Base-by-base conservation (phyloP, 305 asterid genomes). In the Rubia tinctorum region DNA sequence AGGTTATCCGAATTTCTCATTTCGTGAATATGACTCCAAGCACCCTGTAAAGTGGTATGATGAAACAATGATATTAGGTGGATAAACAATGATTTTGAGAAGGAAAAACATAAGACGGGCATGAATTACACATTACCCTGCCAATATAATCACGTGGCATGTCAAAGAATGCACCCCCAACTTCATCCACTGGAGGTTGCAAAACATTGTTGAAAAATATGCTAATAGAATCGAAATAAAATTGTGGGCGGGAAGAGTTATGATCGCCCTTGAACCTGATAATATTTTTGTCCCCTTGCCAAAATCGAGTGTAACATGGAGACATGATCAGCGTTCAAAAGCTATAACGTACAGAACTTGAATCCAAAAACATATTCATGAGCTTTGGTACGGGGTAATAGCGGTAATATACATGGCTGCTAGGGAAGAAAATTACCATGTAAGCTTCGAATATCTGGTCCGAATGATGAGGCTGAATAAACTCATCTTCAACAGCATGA, bases 221-320 rank as follows among this genome's bases (percentile, higher is more conserved):
- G n/a, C n/a, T n/a, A n/a, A n/a, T n/a, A n/a, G n/a, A n/a, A n/a
- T n/a, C n/a, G n/a, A n/a, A n/a, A n/a, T n/a, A n/a, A n/a, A n/a
- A 93, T 51, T 93, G 94, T 72, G 98, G 98, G 34, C 98, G 97
- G 10, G 92, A 91, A 78, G 97, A 93, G 81, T 93, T 93, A 88
- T 93, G 98, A 77, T 93, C 97, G 47, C 98, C 98, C 79, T 93
- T 97, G 58, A 93, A 93, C 83, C 87, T 91, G 78, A 93, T 93
- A 67, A 93, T 89, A 80, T 93, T 93, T 87, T 93, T 93, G 88
- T 91, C 97, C 70, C 97, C 98, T 97, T 88, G 86, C 64, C 73
- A 75, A 62, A 69, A 76, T 80, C 27, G 67, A 72, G 71, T 12
- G 61, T 59, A 43, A 37, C 11, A 58, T 23, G 25, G 23, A 12